Percentiles rank a stretch among this genome's conserved stretches.
phyloP scores from a whole-genome alignment of 495 filamentous ascomycete species.

The Zalerion maritima region DNA sequence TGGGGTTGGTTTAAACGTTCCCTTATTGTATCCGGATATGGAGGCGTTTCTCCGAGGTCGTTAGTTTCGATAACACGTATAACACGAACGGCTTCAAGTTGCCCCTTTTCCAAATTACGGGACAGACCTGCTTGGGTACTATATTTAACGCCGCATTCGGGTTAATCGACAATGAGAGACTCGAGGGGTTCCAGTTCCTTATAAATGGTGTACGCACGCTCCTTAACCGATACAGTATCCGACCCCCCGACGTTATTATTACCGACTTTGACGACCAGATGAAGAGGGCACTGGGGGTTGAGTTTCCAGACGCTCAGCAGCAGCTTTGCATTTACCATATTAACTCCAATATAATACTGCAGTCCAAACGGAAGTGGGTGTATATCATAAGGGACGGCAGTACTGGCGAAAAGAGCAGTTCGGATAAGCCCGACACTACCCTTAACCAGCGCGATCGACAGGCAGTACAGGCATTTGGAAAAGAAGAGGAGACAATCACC shows the following conservation, averaged over 20 bases:
- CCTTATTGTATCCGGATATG: not conserved
- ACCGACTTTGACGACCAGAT: not conserved
- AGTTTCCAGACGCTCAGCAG: constrained; percentile 1
- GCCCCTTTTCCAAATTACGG: constrained; percentile 1
- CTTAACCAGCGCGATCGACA: constrained; percentile 44
- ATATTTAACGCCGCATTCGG: constrained; percentile 4
- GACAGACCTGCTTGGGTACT: not conserved
- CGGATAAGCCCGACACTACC: constrained; percentile 37
- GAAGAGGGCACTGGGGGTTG: not conserved
- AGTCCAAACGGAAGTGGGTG: constrained; percentile 3
- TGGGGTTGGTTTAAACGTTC: not conserved
- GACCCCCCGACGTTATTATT: not conserved
- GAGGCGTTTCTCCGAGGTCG: constrained; percentile 3
- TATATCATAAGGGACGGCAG: constrained; percentile 17
- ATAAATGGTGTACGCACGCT: not conserved
- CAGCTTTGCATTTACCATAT: constrained; percentile 4
- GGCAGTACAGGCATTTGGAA: constrained; percentile 29
- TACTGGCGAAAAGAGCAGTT: constrained; percentile 31
- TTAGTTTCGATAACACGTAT: constrained; percentile 2
- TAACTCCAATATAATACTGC: constrained; percentile 2
- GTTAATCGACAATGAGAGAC: constrained; percentile 3
- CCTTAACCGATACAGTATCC: not conserved
- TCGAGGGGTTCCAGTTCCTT: constrained; percentile 1
- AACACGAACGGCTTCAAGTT: constrained; percentile 5
- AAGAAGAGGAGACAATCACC: constrained; percentile 43